phyloP scores from a whole-genome alignment of 2,329 filamentous ascomycete genomes.

The Thelonectria olida region DNA sequence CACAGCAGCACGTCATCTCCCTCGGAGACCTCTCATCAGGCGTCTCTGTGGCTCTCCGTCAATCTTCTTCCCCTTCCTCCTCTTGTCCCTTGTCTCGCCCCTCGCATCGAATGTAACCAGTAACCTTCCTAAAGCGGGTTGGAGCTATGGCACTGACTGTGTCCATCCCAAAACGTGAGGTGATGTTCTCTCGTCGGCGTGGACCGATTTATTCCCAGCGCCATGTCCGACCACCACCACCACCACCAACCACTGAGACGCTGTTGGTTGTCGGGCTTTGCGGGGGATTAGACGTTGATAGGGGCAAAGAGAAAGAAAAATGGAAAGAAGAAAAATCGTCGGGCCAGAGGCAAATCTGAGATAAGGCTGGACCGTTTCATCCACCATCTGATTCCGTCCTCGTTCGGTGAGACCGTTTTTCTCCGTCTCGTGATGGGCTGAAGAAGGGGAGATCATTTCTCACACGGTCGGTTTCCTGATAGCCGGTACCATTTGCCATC shows the following conservation, averaged over 20 bases:
- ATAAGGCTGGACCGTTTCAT: too few species aligned
- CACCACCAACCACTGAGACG: background rate
- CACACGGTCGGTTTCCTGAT: too few species aligned
- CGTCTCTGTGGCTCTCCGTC: background rate
- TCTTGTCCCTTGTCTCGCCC: background rate
- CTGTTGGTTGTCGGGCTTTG: background rate
- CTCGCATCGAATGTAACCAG: conserved; percentile 8
- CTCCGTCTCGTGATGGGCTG: too few species aligned
- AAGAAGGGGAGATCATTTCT: too few species aligned
- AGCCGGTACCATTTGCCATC: too few species aligned
- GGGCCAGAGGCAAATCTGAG: too few species aligned
- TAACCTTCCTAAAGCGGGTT: conserved; percentile 17
- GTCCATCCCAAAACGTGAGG: too few species aligned
- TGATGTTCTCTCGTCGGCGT: background rate
- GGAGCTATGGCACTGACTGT: conserved; percentile 3
- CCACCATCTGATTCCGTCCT: too few species aligned
- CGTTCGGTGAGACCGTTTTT: too few species aligned
- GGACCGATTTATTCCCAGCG: conserved; percentile 8
- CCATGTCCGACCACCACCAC: background rate
- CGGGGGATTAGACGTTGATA: background rate
- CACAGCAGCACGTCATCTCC: background rate
- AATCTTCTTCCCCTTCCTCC: background rate
- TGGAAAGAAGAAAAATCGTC: background rate
- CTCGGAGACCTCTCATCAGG: background rate
- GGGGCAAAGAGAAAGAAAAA: background rate